Conservation (phyloP, 2,329 filamentous ascomycete genomes). For the Microthyrium microscopicum region DNA sequence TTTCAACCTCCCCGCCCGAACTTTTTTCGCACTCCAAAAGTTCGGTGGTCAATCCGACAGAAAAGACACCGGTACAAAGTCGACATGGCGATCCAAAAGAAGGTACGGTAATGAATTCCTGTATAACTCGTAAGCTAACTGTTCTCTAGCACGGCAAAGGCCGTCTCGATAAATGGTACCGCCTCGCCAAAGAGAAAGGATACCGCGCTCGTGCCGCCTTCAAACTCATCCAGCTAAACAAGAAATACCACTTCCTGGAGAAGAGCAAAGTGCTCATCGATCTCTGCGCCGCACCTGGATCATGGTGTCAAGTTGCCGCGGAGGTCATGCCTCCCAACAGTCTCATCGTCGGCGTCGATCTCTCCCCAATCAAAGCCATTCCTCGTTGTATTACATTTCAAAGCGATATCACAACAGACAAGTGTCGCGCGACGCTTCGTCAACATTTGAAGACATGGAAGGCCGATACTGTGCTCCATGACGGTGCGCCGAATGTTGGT, state of each 20-base stretch:
- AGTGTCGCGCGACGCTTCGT: constrained; percentile 79
- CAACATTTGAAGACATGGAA: constrained; percentile 92
- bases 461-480: constrained; percentile 86
- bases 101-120: constrained; percentile 29
- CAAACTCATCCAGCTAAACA: constrained; percentile 96
- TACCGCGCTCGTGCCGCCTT: constrained; percentile 92
- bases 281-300: constrained; percentile 92
- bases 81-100: constrained; percentile 90
- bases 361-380: constrained; percentile 89
- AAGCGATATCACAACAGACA: constrained; percentile 94
- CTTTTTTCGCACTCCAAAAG: constrained; percentile 1
- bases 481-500: constrained; percentile 95
- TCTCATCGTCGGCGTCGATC: constrained; percentile 86
- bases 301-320: constrained; percentile 91
- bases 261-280: constrained; percentile 93
- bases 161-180: constrained; percentile 97
- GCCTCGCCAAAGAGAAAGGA: constrained; percentile 94
- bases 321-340: constrained; percentile 85
- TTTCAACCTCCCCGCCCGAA: neutral
- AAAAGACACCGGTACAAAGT: constrained; percentile 9
- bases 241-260: constrained; percentile 96
- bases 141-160: constrained; percentile 65
- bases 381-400: constrained; percentile 90
- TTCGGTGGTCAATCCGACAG: neutral
- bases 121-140: constrained; percentile 7